phyloP scores from a whole-genome alignment of 345 rosid species.

The Turritis glabra region DNA sequence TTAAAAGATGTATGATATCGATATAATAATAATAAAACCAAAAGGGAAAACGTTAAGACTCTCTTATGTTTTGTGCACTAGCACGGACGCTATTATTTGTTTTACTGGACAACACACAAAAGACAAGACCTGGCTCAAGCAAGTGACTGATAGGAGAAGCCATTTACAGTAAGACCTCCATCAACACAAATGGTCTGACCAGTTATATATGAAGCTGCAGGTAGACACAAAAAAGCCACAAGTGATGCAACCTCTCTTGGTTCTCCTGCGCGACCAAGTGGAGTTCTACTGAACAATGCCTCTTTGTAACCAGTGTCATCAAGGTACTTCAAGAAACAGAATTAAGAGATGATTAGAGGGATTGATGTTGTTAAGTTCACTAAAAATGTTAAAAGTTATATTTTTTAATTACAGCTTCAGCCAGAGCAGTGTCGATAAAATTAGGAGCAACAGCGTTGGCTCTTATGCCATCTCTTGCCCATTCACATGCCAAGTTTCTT shows the following conservation, averaged over 20 bases:
- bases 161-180: constrained; percentile 50
- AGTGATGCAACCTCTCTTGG: constrained; percentile 52
- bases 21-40: too few relatives aligned
- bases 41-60: not conserved
- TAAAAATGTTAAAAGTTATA: not conserved
- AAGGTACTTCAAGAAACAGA: not conserved
- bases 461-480: constrained; percentile 52
- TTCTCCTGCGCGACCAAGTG: constrained; percentile 49
- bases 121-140: constrained; percentile 5
- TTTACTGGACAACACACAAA: not conserved
- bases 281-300: constrained; percentile 35
- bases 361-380: not conserved
- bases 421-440: constrained; percentile 48
- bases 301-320: constrained; percentile 7
- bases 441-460: constrained; percentile 44
- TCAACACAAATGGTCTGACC: constrained; percentile 58
- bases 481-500: constrained; percentile 59
- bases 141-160: constrained; percentile 33
- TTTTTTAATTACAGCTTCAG: not conserved
- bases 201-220: constrained; percentile 57
- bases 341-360: not conserved
- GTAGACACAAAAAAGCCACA: constrained; percentile 55
- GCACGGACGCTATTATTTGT: not conserved
- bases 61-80: not conserved
- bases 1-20: too few relatives aligned